Evolutionary conservation across 1,284 basidiomycete species (phyloP), one percentile per base, ranked within the genome.

Genomic region (Caloboletus firmus): DNA sequence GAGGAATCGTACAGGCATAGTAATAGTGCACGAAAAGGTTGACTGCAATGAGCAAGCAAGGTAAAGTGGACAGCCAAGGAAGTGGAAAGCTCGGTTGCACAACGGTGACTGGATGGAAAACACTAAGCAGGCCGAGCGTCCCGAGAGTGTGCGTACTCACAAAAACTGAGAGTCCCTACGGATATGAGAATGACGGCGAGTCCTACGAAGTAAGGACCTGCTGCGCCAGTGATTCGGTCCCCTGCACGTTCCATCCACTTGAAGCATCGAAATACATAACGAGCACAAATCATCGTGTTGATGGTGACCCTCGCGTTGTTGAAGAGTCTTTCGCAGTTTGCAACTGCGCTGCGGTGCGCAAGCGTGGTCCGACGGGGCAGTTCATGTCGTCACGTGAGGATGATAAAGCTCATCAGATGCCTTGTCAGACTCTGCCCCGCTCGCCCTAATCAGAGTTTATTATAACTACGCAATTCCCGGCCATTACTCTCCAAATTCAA

Each of bases 11-110:
- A 63, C 91, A 89, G 39, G 85, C 93, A 63, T 87, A 86, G 68
- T 85, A 95, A 72, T 97, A 97, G 67, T 96, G 91, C 59, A 76
- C 79, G 62, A 84, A 82, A 46, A 96, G 74, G 73, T 95, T 96
- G 54, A 84, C 58, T 3, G 87, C 85, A 59, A 95, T 85, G 53
- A 94, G 79, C 15, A 84, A 48, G 73, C 91, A 93, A 45, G 84
- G 62, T 0, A 89, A 84, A 8, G 83, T 75, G 17, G 84, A 79
- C 11, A 91, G 56, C 62, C 82, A 72, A 7, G 80, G 78, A 62
- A 69, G 77, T 35, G 77, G 71, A 17, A 87, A 67, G 39, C 73
- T 71, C 28, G 85, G 82, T 60, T 81, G 75, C 39, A 95, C 79
- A 22, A 92, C 81, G 49, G 89, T 84, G 69, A 95, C 93, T 95